Evolutionary conservation across 331 rosid species (phyloP).

Genomic region (Malus hybrid): DNA sequence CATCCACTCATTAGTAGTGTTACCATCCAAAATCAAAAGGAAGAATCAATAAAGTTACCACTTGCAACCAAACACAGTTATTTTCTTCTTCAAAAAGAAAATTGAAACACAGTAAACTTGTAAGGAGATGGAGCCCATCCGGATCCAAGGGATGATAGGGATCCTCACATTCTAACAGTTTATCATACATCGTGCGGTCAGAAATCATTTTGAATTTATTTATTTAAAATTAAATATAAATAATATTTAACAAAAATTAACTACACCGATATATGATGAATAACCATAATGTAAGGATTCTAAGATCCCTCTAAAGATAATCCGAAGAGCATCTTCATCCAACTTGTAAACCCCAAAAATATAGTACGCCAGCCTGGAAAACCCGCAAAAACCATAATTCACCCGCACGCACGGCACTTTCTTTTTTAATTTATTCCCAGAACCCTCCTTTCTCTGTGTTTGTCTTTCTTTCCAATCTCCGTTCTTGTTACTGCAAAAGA

Average conservation of each 20-base stretch:
- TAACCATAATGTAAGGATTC: too few species aligned
- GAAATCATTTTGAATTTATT: too few species aligned
- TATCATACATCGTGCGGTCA: too few species aligned
- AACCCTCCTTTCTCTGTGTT: neutral
- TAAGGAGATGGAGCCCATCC: too few species aligned
- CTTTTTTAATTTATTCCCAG: neutral
- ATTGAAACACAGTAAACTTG: too few species aligned
- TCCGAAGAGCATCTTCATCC: too few species aligned
- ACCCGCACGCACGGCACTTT: conserved; percentile 30
- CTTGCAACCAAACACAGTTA: neutral
- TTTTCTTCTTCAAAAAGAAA: neutral
- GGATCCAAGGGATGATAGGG: too few species aligned
- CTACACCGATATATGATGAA: too few species aligned
- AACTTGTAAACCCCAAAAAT: neutral
- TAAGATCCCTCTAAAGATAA: too few species aligned
- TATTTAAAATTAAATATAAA: too few species aligned
- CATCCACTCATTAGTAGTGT: neutral
- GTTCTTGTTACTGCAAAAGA: neutral
- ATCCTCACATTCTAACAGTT: too few species aligned
- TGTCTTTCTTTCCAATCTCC: neutral
- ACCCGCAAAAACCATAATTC: conserved; percentile 16
- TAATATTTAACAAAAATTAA: too few species aligned
- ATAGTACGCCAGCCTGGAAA: conserved; percentile 11
- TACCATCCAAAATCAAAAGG: neutral
- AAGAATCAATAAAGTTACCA: conserved; percentile 4